These are phyloP conservation scores for Plenodomus biglobosus DNA, from an alignment of 2,329 filamentous ascomycete species.

Conservation along the genomic window DNA sequence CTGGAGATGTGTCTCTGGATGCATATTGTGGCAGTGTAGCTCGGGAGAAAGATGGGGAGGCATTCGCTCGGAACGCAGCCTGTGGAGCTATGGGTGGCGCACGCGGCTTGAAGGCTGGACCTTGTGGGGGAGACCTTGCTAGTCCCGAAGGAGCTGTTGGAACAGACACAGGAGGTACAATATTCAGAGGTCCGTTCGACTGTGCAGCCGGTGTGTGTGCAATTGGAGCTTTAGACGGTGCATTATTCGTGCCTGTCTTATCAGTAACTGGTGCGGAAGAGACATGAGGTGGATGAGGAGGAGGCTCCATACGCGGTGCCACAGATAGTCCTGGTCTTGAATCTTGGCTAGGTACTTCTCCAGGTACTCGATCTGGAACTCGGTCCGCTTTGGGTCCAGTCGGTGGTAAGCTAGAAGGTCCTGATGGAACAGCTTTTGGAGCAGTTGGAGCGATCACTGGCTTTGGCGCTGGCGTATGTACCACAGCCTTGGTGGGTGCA, in stretches of 20 bases:
- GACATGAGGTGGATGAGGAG: conserved; percentile 17
- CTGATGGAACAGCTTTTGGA: conserved; percentile 45
- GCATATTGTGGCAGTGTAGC: conserved; percentile 27
- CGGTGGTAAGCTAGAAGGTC: conserved; percentile 40
- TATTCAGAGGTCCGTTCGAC: conserved; percentile 5
- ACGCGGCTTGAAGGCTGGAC: conserved; percentile 30
- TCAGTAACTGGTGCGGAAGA: conserved; percentile 10
- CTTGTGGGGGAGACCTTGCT: conserved; percentile 35
- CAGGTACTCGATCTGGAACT: conserved; percentile 27
- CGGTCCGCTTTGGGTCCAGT: conserved; percentile 47
- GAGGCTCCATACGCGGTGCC: conserved; percentile 27
- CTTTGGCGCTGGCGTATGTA: conserved; percentile 40
- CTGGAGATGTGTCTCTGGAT: conserved; percentile 33
- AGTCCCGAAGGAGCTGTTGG: conserved; percentile 10
- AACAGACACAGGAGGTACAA: conserved; percentile 5
- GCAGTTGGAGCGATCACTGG: conserved; percentile 43
- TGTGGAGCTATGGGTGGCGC: conserved; percentile 40
- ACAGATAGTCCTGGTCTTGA: conserved; percentile 16
- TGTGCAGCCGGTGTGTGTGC: conserved; percentile 11
- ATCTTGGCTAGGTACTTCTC: conserved; percentile 26
- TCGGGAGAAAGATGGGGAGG: conserved; percentile 39
- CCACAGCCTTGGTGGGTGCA: conserved; percentile 35
- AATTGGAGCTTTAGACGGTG: conserved; percentile 15
- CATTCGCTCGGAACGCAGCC: conserved; percentile 33
- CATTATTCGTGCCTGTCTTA: conserved; percentile 12